Evolutionary conservation across 371 early-diverging fungal genomes (phyloP), one percentile per base, ranked within the genome.

Genomic region (Mortierella sp.): DNA sequence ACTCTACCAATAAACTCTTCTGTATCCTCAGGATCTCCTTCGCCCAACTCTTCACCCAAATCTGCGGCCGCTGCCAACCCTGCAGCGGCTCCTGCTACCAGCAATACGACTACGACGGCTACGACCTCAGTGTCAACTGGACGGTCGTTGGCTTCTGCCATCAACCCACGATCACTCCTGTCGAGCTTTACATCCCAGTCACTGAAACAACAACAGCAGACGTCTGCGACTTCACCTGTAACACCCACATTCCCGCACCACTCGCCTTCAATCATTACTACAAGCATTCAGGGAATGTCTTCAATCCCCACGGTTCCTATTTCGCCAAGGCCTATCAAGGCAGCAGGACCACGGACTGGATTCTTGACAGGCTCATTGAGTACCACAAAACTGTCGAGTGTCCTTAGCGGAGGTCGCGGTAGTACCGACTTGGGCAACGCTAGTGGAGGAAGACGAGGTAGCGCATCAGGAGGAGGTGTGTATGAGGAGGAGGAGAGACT

Each of bases 111-210:
- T 9, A 59, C 51, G 21, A 9, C 54, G 1, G 14, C 16, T 24
- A 28, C 57, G 4, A 54, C 46, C 2, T 21, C 71, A 5, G 28
- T 26, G 40, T 34, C 51, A 6, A 46, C 76, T 34, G 78, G 73
- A 53, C 48, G 75, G 21, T 75, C 72, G 0, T 64, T 80, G 2
- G 59, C 64, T 1, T 75, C 61, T 4, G 61, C 71, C 16, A 80
- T 80, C 31, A 80, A 80, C 51, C 80, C 80, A 3, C 59, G 71
- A 16, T 64, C 59, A 28, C 67, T 80, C 53, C 55, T 80, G 2
- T 59, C 80, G n/a, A 72, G 80, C 24, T 72, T 80, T 16, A 61
- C 61, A 61, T 61, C 61, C 37, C 55, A 50, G 1, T 57, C 74
- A 0, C 75, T 71, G 51, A 74, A 61, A 43, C 55, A 69, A 31